These are phyloP conservation scores for Sindora glabra DNA, from an alignment of 306 rosid genomes.

Conservation along the genomic window DNA sequence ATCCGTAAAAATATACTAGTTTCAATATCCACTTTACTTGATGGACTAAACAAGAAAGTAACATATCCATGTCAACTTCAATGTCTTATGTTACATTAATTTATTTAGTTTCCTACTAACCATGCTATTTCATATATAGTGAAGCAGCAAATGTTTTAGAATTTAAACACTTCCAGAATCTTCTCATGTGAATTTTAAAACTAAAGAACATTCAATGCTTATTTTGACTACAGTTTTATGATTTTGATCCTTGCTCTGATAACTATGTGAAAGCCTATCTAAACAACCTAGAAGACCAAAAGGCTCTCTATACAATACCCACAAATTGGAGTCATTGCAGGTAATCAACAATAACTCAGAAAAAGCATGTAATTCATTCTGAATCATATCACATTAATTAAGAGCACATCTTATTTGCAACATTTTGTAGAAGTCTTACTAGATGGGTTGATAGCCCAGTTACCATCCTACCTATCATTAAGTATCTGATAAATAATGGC, in stretches of 20 bases:
- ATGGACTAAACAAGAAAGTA: no score
- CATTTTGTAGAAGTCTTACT: slow-evolving; percentile 11
- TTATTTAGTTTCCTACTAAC: background rate
- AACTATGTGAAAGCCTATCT: no score
- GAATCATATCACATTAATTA: background rate
- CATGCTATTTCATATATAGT: background rate
- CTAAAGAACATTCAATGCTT: background rate
- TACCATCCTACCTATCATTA: slow-evolving; percentile 21
- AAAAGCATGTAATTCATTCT: background rate
- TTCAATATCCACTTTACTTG: background rate
- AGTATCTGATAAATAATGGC: background rate
- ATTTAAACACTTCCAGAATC: no score
- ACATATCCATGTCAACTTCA: background rate
- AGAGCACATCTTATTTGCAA: background rate
- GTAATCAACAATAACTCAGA: slow-evolving; percentile 12
- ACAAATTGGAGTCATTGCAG: slow-evolving; percentile 45
- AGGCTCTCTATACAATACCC: slow-evolving; percentile 42
- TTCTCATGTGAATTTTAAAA: background rate
- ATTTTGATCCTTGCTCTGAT: slow-evolving; percentile 46
- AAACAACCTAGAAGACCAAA: no score
- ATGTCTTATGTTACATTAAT: background rate
- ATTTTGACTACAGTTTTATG: slow-evolving; percentile 23
- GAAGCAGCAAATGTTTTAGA: background rate
- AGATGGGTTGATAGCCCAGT: slow-evolving; percentile 21
- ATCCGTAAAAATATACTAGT: background rate